Percentiles rank a stretch among this genome's conserved stretches.
Evolutionary conservation across 345 rosid species (phyloP).

Genomic region (Hibiscus tridactylites): DNA sequence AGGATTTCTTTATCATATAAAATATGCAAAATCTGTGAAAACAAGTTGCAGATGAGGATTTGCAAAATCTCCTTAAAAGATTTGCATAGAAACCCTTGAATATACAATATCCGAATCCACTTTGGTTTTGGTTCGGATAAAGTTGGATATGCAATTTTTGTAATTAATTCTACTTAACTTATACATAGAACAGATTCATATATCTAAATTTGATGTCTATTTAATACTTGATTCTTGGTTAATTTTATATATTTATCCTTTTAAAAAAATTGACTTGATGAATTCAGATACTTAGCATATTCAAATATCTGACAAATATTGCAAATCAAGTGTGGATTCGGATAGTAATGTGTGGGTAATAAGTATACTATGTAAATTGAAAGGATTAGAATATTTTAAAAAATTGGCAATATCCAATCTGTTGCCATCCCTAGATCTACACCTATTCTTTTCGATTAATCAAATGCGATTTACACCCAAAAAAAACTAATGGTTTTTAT

Average conservation of each 20-base stretch:
- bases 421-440: not conserved
- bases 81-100: not conserved
- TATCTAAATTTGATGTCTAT: not conserved
- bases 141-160: not conserved
- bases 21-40: conserved; percentile 7
- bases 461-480: not conserved
- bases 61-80: not conserved
- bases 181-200: not conserved
- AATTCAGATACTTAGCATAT: not conserved
- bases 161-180: not conserved
- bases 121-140: not conserved
- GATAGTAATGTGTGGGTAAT: not conserved
- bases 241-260: not conserved
- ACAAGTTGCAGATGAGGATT: not conserved
- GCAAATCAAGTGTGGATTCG: not conserved
- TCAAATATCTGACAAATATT: not conserved
- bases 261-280: not conserved
- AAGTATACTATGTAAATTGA: too few relatives aligned
- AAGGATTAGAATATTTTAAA: not conserved
- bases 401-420: too few relatives aligned
- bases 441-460: not conserved
- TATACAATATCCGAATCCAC: not conserved
- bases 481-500: not conserved
- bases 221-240: not conserved
- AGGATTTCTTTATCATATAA: conserved; percentile 38